Evolutionary conservation across 257 asterid genomes (phyloP), one percentile per base, ranked within the genome.

Genomic region (Voacanga thouarsii): DNA sequence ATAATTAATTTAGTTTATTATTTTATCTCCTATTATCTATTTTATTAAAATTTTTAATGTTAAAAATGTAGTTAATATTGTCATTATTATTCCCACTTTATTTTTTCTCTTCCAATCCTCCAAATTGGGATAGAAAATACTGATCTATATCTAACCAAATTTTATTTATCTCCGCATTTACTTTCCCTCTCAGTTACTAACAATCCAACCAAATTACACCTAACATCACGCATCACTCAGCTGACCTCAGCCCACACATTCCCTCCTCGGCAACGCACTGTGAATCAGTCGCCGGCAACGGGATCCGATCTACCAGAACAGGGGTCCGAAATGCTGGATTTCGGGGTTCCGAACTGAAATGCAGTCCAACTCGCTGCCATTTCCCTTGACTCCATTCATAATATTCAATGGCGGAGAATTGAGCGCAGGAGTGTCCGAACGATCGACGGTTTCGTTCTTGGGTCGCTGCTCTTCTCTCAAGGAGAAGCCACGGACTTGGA

Each of bases 401-500:
- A 84, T 93, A 1, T 86, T 91, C 88, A 93, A 90, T 90, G 98
- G 94, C 64, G 89, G 88, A 50, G 91, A 89, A 89, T 86, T 88
- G 56, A 88, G 86, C 69, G 96, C 89, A 84, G 92, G 93, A 49
- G 97, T 97, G 26, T 93, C 93, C 78, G 97, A 93, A 86, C 84
- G 93, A 67, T 96, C 98, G 39, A 90, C 94, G 88, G 83, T 89
- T 75, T 83, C 93, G 86, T 96, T 96, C 88, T 83, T 96, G 60
- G 96, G 65, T 93, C 99, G 84, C 89, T 96, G 88, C 96, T 96
- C 83, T 92, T 96, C 84, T 89, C 95, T 61, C 89, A 85, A 53
- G 92, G 91, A 81, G 93, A 90, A 83, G 94, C 91, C 79, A 96
- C 93, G 99, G 99, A 96, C 90, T 86, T 79, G 99, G 98, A 72